Percentiles rank a stretch among this genome's conserved stretches.
Evolutionary conservation across 2,329 filamentous ascomycete species (phyloP).

Genomic region (Scytalidium lignicola): DNA sequence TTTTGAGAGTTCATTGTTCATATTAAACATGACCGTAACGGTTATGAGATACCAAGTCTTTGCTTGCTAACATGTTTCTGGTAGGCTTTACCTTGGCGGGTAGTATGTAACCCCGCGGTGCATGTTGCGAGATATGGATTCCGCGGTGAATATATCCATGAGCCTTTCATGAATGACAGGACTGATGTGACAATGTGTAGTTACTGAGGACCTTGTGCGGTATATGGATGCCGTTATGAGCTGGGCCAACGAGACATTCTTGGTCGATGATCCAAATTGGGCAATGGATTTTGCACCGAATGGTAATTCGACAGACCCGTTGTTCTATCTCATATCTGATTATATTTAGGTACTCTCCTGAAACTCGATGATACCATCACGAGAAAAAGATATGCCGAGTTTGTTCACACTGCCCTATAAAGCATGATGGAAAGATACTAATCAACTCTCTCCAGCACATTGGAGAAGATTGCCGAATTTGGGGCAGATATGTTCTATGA

Average conservation of each 20-base stretch:
- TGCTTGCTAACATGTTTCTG: not conserved
- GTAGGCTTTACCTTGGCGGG: constrained; percentile 61
- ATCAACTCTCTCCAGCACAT: constrained; percentile 34
- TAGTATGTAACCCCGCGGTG: constrained; percentile 69
- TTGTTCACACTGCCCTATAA: constrained; percentile 3
- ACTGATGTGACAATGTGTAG: constrained; percentile 20
- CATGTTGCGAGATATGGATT: constrained; percentile 71
- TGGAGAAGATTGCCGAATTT: constrained; percentile 55
- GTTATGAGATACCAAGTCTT: not conserved
- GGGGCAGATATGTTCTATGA: constrained; percentile 59
- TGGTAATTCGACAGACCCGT: constrained; percentile 27
- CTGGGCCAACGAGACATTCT: constrained; percentile 44
- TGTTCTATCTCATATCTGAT: constrained; percentile 1
- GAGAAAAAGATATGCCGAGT: constrained; percentile 57
- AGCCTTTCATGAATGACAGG: not conserved
- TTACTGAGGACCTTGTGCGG: constrained; percentile 67
- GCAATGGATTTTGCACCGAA: constrained; percentile 67
- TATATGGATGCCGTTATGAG: constrained; percentile 59
- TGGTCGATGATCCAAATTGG: constrained; percentile 57
- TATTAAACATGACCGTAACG: too few relatives aligned
- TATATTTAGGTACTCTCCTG: constrained; percentile 43
- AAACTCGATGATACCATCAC: constrained; percentile 59
- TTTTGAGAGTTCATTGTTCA: too few relatives aligned
- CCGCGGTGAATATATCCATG: constrained; percentile 19
- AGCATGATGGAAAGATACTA: not conserved